Base-by-base conservation (phyloP, 2,329 filamentous ascomycete genomes). In the Alternaria rosae region DNA sequence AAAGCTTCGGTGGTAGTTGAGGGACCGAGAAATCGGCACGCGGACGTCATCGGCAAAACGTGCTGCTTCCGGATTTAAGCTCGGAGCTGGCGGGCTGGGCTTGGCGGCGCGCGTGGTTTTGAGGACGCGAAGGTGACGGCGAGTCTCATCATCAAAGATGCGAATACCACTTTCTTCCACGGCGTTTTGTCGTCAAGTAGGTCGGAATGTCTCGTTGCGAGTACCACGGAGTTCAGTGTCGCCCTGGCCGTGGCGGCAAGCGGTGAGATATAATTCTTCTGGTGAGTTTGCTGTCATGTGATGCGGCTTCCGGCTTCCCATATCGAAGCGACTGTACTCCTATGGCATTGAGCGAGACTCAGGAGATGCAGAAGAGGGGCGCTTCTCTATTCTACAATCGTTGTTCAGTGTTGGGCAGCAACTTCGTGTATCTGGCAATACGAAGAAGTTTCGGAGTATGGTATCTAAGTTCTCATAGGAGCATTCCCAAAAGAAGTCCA, bases 401-500 rank as follows among this genome's bases (percentile, higher is more conserved):
- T 9, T 1, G 8, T n/a, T 0, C n/a, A n/a, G 35, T 17, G 35
- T 38, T 38, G n/a, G 6, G 35, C 35, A 3, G 35, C 35, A 17
- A 6, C 0, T 17, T 5, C 3, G 35, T 4, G 35, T 17, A 10
- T 3, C n/a, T 10, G 13, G 6, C 7, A 9, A 0, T 1, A 35
- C 3, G 5, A 17, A 38, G 35, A 26, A 26, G 28, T 11, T 35
- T 20, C 5, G 1, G 0, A 23, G 35, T n/a, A 15, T 11, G 23
- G 6, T 3, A 25, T 62, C 66, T 72, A 68, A 74, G 47, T 21
- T 17, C 21, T 38, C 3, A 12, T 57, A 76, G 74, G 65, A 53
- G 32, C 67, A 41, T 25, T 62, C 25, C 61, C 70, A 23, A 71
- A 68, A 41, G 66, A 73, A 17, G 79, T 91, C 65, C 84, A 81